Conservation (phyloP, 2,329 filamentous ascomycete genomes). For the Sclerotinia nivalis region DNA sequence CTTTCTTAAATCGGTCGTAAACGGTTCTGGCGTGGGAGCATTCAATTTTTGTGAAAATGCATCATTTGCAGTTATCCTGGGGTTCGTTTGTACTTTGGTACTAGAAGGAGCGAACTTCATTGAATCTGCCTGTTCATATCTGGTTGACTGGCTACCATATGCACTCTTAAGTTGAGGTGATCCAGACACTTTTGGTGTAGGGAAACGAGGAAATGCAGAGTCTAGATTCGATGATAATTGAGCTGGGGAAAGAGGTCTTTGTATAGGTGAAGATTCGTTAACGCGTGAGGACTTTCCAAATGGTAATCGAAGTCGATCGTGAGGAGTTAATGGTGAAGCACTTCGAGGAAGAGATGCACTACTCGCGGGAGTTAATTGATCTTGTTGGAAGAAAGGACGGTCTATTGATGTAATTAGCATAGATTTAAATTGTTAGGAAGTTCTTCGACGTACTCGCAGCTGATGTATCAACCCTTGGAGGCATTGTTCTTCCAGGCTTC, state of each 20-base stretch:
- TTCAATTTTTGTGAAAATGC: constrained; percentile 63
- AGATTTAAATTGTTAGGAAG: not conserved
- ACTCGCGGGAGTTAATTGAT: constrained; percentile 62
- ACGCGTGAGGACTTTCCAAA: constrained; percentile 42
- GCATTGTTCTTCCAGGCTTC: constrained; percentile 46
- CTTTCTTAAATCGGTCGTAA: constrained; percentile 50
- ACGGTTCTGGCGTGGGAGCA: constrained; percentile 65
- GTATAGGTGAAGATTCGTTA: constrained; percentile 42
- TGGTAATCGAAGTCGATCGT: constrained; percentile 48
- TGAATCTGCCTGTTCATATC: constrained; percentile 42
- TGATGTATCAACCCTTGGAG: constrained; percentile 53
- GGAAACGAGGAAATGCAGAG: constrained; percentile 56
- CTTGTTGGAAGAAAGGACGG: constrained; percentile 54
- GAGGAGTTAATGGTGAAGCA: constrained; percentile 63
- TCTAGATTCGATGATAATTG: constrained; percentile 48
- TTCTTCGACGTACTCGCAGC: constrained; percentile 51
- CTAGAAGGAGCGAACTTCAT: constrained; percentile 44
- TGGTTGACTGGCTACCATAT: constrained; percentile 27
- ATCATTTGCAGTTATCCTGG: constrained; percentile 45
- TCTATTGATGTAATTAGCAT: constrained; percentile 45
- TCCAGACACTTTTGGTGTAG: constrained; percentile 43
- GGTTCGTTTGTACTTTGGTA: constrained; percentile 45
- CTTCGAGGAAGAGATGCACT: constrained; percentile 59
- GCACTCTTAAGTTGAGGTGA: constrained; percentile 23
- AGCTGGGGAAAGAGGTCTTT: constrained; percentile 48